Percentiles rank a stretch among this genome's conserved stretches.
Evolutionary conservation across 2,329 filamentous ascomycete genomes (phyloP).

Genomic region (Emydomyces testavorans): DNA sequence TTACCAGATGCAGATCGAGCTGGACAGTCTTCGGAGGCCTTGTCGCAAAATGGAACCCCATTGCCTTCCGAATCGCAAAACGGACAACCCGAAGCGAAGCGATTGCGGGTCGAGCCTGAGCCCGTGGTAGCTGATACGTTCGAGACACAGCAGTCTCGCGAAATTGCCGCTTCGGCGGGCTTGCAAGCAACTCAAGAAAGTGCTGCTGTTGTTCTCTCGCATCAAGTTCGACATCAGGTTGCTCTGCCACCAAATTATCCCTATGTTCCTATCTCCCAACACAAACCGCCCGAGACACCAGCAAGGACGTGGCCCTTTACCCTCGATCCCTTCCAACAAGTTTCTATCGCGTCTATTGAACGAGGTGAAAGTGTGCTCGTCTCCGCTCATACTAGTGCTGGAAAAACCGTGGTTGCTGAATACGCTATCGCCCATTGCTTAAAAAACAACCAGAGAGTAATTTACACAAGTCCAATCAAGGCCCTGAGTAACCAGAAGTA

Average conservation of each 20-base stretch:
- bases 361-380: slow-evolving; percentile 92
- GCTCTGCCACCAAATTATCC: slow-evolving; percentile 87
- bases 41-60: slow-evolving; percentile 12
- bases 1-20: slow-evolving; percentile 27
- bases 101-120: slow-evolving; percentile 49
- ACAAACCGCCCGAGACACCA: slow-evolving; percentile 78
- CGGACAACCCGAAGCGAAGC: slow-evolving; percentile 37
- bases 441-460: slow-evolving; percentile 94
- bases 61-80: slow-evolving; percentile 16
- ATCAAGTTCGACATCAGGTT: slow-evolving; percentile 98
- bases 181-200: slow-evolving; percentile 48
- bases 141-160: slow-evolving; percentile 85
- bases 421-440: slow-evolving; percentile 96
- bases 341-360: slow-evolving; percentile 90
- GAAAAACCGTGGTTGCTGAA: slow-evolving; percentile 96
- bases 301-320: slow-evolving; percentile 79
- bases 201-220: slow-evolving; percentile 65
- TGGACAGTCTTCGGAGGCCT: slow-evolving; percentile 21
- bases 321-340: slow-evolving; percentile 92
- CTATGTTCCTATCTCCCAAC: slow-evolving; percentile 87
- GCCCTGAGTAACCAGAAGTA: slow-evolving; percentile 98
- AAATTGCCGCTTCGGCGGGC: slow-evolving; percentile 70
- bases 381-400: slow-evolving; percentile 92
- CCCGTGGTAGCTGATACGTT: slow-evolving; percentile 88
- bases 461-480: slow-evolving; percentile 99